Percentiles rank a stretch among this genome's conserved stretches.
Evolutionary conservation across 305 asterid genomes (phyloP).

Genomic region (Solanum hybrid): DNA sequence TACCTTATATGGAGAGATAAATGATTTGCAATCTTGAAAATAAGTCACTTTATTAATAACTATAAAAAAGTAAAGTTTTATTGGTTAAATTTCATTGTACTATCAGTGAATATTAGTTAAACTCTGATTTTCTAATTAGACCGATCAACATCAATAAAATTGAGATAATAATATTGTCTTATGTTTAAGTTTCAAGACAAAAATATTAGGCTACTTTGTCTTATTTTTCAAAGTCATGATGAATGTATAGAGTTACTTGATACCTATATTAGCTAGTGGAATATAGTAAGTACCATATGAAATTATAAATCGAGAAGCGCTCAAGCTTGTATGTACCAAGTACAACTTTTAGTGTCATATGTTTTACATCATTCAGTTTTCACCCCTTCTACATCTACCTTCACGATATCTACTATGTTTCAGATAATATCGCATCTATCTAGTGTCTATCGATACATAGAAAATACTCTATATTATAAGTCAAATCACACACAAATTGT

Average conservation of each 20-base stretch:
- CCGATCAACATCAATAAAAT: not conserved
- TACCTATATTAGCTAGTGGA: not conserved
- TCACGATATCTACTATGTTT: not conserved
- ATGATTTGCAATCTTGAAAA: not conserved
- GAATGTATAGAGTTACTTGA: not conserved
- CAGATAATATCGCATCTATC: not conserved
- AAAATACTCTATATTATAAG: not conserved
- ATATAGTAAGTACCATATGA: not conserved
- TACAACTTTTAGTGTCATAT: not conserved
- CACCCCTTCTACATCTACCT: not conserved
- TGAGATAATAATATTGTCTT: not conserved
- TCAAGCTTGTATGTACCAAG: accelerated
- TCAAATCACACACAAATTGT: not conserved
- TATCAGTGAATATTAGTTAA: not conserved
- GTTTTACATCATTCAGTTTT: not conserved
- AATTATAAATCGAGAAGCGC: not conserved
- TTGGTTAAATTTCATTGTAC: not conserved
- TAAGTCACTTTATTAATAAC: not conserved
- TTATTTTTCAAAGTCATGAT: not conserved
- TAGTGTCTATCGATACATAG: not conserved
- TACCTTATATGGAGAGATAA: not conserved
- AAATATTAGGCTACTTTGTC: not conserved
- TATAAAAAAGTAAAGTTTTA: not conserved
- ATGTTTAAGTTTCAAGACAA: not conserved
- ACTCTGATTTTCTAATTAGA: not conserved